Evolutionary conservation across 495 filamentous ascomycete genomes (phyloP).

Genomic region (Xanthoparmelia taractica): DNA sequence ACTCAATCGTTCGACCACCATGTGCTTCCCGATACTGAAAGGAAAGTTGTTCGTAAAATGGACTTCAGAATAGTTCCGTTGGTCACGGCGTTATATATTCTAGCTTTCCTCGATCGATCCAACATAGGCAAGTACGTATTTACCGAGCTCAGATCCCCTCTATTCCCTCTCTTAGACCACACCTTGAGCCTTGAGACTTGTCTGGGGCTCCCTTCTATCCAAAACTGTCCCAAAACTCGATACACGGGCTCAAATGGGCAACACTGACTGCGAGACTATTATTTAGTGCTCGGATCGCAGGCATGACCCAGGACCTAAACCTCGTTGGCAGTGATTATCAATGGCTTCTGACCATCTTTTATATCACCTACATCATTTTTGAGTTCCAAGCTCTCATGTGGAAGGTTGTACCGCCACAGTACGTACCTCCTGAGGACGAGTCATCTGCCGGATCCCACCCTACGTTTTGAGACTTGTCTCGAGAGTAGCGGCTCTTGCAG

Average conservation of each 20-base stretch:
- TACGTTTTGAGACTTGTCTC: not conserved
- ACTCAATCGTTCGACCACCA: conserved; percentile 12
- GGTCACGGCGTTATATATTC: conserved; percentile 49
- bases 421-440: not conserved
- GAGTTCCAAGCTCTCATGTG: conserved; percentile 66
- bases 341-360: conserved; percentile 77
- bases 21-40: conserved; percentile 49
- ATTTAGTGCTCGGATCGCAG: conserved; percentile 49
- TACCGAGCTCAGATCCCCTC: not conserved
- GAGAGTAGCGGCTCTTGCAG: not conserved
- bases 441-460: not conserved
- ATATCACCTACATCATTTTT: conserved; percentile 55
- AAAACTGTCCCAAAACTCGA: not conserved
- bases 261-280: not conserved
- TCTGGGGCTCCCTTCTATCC: not conserved
- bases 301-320: conserved; percentile 46
- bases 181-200: not conserved
- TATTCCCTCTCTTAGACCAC: not conserved
- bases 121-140: conserved; percentile 52
- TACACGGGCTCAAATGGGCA: not conserved
- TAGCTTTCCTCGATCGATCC: conserved; percentile 61
- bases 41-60: conserved; percentile 50
- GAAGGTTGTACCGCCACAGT: conserved; percentile 55
- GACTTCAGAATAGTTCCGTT: conserved; percentile 47
- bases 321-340: conserved; percentile 47